Evolutionary conservation across 192 early-diverging fungal genomes (phyloP), one percentile per base, ranked within the genome.

Genomic region (Podila verticillata): DNA sequence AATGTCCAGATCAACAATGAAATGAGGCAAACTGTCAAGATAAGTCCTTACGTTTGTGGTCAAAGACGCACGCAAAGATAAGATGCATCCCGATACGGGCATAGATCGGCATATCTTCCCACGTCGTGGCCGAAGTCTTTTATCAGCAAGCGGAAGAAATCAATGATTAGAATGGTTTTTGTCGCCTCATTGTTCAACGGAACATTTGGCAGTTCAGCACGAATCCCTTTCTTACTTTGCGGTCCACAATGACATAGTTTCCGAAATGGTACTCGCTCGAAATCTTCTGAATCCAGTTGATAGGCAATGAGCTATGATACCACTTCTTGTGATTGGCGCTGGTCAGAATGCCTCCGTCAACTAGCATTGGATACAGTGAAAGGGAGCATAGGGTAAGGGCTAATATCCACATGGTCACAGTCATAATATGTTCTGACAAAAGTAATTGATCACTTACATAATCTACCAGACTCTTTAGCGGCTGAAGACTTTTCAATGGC

Each of bases 71-170:
- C 8, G 75, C 73, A 69, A 87, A 87, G 4, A 87, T 34, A 24
- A 87, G 67, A 57, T 87, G 86, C 86, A 87, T 87, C 24, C 86
- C 86, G 61, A 87, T 80, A 20, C 86, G 72, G 6, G 83, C 83
- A 73, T 84, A 84, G 29, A 87, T 85, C 4, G 86, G 86, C 86
- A 85, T 85, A 28, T 87, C 84, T 57, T 87, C 86, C 74, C 83
- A 87, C 15, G 70, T 62, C 49, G 74, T 82, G 34, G 79, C 72
- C 30, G 67, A 71, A 12, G 82, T 84, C 83, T 87, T 70, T 24
- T 7, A 34, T 58, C 35, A 30, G 15, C 26, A 29, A 13, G 8
- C 24, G 36, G 8, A 47, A 64, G 12, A 64, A 28, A 26, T 30
- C 19, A 44, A 24, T 5, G 0, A 26, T 54, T 34, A 63, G 49